Percentiles rank a stretch among this genome's conserved stretches.
These are phyloP conservation scores for Tardiomyces depauwii DNA, from an alignment of 1,139 yeast species.

Conservation along the genomic window DNA sequence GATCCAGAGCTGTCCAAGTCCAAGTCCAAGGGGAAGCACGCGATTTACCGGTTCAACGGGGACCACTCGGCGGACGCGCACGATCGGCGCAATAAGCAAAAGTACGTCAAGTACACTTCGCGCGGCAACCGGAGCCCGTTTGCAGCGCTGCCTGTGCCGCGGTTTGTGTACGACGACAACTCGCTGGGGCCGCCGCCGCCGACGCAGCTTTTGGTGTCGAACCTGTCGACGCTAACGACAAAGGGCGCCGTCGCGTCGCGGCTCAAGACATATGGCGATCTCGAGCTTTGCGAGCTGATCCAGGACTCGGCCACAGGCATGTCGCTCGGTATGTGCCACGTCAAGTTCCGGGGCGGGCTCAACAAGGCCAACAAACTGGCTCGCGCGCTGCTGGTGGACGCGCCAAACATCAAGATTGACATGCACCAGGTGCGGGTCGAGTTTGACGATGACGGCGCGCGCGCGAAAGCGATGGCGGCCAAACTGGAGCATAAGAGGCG, in stretches of 20 bases:
- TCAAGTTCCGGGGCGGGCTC: conserved; percentile 49
- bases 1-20: conserved; percentile 48
- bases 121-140: conserved; percentile 25
- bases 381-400: conserved; percentile 28
- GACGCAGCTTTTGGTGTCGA: conserved; percentile 59
- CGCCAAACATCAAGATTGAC: conserved; percentile 24
- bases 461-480: conserved; percentile 17
- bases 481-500: conserved; percentile 8
- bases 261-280: conserved; percentile 52
- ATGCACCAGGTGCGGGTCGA: conserved; percentile 20
- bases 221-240: conserved; percentile 41
- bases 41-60: conserved; percentile 30
- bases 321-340: conserved; percentile 63
- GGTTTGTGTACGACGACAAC: conserved; percentile 44
- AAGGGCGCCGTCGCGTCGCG: conserved; percentile 38
- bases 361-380: conserved; percentile 32
- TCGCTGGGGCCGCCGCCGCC: conserved; percentile 73
- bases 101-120: not conserved
- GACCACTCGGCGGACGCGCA: conserved; percentile 20
- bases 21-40: conserved; percentile 30
- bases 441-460: conserved; percentile 24
- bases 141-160: conserved; percentile 38
- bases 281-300: conserved; percentile 45
- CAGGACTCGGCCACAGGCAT: conserved; percentile 71
- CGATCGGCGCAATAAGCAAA: not conserved